A percentile compares a stretch with the other conserved stretches of the same genome.
These are phyloP conservation scores for Hevea brasiliensis DNA, from an alignment of 345 rosid genomes.

Conservation along the genomic window DNA sequence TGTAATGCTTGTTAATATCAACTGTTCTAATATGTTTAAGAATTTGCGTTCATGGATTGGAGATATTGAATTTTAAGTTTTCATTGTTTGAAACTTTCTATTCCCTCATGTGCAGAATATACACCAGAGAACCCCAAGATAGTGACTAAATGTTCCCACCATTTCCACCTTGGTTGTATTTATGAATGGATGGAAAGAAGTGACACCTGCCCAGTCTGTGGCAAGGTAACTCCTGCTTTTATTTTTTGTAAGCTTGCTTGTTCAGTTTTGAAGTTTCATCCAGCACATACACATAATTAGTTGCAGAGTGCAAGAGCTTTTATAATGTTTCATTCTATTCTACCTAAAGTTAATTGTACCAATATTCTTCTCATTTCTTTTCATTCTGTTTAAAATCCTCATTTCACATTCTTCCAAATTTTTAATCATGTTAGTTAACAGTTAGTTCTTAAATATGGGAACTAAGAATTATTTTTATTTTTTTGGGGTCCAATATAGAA, in stretches of 20 bases:
- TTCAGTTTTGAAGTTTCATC: constrained; percentile 1
- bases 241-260: not conserved
- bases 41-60: not conserved
- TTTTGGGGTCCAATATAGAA: not conserved
- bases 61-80: not conserved
- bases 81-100: not conserved
- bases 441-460: not conserved
- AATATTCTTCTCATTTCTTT: not conserved
- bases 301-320: not conserved
- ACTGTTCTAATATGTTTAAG: constrained; percentile 1
- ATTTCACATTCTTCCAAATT: not conserved
- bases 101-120: constrained; percentile 63
- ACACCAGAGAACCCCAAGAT: constrained; percentile 92
- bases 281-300: not conserved
- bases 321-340: not conserved
- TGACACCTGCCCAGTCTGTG: constrained; percentile 95
- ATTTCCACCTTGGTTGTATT: constrained; percentile 98
- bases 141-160: constrained; percentile 85
- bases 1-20: not conserved
- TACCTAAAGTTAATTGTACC: not conserved
- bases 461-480: too few species aligned
- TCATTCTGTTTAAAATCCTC: not conserved
- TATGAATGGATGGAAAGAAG: constrained; percentile 99
- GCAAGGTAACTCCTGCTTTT: constrained; percentile 63
- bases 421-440: not conserved